phyloP scores from a whole-genome alignment of 768 basidiomycete genomes.

The Phanerochaete sordida region DNA sequence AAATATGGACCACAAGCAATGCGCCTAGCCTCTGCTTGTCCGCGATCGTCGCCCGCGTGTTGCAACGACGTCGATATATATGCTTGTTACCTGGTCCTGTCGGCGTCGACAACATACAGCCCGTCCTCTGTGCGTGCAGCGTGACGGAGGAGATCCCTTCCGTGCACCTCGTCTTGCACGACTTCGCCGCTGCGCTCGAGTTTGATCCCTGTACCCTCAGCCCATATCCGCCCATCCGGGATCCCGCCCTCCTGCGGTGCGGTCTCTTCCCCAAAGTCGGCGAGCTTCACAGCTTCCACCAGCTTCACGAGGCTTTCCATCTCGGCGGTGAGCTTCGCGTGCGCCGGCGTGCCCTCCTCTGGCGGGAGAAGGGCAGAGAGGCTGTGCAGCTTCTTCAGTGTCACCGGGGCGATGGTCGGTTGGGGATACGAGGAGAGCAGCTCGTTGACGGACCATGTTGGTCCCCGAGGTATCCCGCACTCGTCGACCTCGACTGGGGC shows the following conservation, averaged over 20 bases:
- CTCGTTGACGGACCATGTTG: constrained; percentile 80
- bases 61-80: background rate
- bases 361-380: constrained; percentile 75
- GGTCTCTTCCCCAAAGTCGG: constrained; percentile 30
- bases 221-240: constrained; percentile 12
- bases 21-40: no score
- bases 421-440: constrained; percentile 75
- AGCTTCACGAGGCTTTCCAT: constrained; percentile 71
- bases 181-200: background rate
- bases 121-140: constrained; percentile 48
- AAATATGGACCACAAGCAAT: no score
- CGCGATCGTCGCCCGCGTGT: no score
- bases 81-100: constrained; percentile 15
- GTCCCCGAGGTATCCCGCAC: constrained; percentile 58
- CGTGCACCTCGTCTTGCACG: constrained; percentile 27
- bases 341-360: constrained; percentile 49
- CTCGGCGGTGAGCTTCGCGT: constrained; percentile 48
- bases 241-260: background rate
- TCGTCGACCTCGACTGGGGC: constrained; percentile 38
- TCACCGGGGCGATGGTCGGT: constrained; percentile 54
- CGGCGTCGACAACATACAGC: constrained; percentile 61
- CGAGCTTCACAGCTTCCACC: constrained; percentile 78
- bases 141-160: constrained; percentile 45
- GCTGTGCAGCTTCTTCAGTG: constrained; percentile 62
- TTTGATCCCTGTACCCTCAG: constrained; percentile 11